A percentile compares a stretch with the other conserved stretches of the same genome.
Conservation (phyloP, 768 basidiomycete genomes). For the Lactarius akahatsu region DNA sequence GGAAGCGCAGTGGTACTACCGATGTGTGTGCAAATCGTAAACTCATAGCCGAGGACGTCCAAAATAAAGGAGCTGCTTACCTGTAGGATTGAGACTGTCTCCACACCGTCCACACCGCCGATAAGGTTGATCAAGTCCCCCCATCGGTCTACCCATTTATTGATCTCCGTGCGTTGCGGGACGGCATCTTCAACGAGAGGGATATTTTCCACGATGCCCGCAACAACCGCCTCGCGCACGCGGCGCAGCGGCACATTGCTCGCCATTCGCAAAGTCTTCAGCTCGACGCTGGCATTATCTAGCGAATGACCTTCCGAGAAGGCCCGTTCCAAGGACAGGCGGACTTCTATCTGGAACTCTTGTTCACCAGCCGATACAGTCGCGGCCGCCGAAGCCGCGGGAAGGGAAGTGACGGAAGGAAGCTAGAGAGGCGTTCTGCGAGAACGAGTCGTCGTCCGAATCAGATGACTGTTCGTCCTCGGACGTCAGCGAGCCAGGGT, state of each 20-base stretch:
- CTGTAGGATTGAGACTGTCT: conserved; percentile 78
- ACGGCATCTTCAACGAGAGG: conserved; percentile 54
- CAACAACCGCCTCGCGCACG: conserved; percentile 86
- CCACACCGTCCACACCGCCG: conserved; percentile 79
- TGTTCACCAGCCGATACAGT: conserved; percentile 38
- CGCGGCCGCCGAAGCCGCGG: conserved; percentile 42
- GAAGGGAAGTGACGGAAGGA: conserved; percentile 50
- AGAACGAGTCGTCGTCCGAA: conserved; percentile 37
- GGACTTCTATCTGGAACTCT: conserved; percentile 76
- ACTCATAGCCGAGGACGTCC: neutral
- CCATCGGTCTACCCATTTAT: conserved; percentile 69
- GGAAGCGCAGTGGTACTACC: conserved; percentile 60
- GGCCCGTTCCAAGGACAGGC: conserved; percentile 86
- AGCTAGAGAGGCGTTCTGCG: conserved; percentile 42
- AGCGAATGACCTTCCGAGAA: conserved; percentile 89
- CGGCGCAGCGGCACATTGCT: conserved; percentile 86
- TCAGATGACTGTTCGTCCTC: conserved; percentile 49
- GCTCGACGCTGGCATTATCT: conserved; percentile 90
- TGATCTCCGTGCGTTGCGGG: conserved; percentile 65
- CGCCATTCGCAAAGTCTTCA: conserved; percentile 96
- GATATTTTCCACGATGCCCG: conserved; percentile 76
- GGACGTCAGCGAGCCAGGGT: conserved; percentile 53
- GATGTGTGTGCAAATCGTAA: neutral
- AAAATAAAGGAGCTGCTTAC: conserved; percentile 39
- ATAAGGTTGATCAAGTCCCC: conserved; percentile 77